Conservation (phyloP, 2,329 filamentous ascomycete genomes). For the Septoria petroselini region DNA sequence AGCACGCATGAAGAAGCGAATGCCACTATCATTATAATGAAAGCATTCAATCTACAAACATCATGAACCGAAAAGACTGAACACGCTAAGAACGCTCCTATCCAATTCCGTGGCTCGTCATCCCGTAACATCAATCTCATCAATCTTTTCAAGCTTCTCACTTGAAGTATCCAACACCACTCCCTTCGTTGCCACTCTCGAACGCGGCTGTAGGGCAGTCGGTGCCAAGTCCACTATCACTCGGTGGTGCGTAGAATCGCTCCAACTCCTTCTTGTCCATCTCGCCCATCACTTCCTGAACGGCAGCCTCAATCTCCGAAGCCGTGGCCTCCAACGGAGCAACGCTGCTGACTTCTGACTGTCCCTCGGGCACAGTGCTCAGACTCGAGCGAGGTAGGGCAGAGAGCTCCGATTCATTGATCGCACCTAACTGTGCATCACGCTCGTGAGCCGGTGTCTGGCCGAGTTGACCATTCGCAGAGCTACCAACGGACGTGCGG, state of each 20-base stretch:
- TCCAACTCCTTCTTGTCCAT: slow-evolving; percentile 25
- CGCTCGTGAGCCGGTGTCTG: slow-evolving; percentile 20
- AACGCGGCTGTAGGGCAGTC: slow-evolving; percentile 37
- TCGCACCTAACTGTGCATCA: slow-evolving; percentile 30
- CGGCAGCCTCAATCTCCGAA: slow-evolving; percentile 20
- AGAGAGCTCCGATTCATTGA: slow-evolving; percentile 17
- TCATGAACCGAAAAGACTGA: neutral
- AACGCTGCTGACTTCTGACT: slow-evolving; percentile 20
- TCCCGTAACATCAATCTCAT: neutral
- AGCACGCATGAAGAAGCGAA: too few species aligned
- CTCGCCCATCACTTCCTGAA: slow-evolving; percentile 24
- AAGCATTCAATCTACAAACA: neutral
- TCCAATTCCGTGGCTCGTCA: neutral
- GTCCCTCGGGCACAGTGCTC: slow-evolving; percentile 35
- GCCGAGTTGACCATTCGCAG: slow-evolving; percentile 38
- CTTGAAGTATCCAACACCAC: slow-evolving; percentile 8
- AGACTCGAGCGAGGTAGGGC: slow-evolving; percentile 12
- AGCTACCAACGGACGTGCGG: slow-evolving; percentile 45
- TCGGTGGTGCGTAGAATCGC: slow-evolving; percentile 35
- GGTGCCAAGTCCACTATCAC: slow-evolving; percentile 42
- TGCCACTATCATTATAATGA: neutral
- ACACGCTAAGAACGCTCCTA: neutral
- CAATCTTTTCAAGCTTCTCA: neutral
- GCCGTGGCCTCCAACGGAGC: slow-evolving; percentile 20
- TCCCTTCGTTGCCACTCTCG: slow-evolving; percentile 4